These are phyloP conservation scores for Toxicodendron radicans DNA, from an alignment of 345 rosid species.

Conservation along the genomic window DNA sequence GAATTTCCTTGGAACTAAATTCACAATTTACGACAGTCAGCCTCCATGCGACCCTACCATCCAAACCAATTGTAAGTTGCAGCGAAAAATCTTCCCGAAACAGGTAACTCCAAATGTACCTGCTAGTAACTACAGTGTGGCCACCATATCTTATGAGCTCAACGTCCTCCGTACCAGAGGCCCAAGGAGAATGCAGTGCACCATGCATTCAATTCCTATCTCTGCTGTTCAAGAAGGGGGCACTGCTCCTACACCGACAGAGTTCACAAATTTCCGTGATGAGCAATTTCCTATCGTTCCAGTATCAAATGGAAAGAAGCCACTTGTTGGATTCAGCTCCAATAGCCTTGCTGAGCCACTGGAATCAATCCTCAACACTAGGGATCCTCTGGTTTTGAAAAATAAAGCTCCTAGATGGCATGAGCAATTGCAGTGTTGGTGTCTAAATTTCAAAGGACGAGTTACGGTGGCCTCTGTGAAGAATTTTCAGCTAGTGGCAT, in stretches of 20 bases:
- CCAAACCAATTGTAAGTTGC: slow-evolving; percentile 30
- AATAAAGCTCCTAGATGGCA: slow-evolving; percentile 98
- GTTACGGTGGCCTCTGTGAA: slow-evolving; percentile 93
- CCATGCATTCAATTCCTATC: slow-evolving; percentile 58
- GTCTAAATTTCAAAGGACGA: slow-evolving; percentile 87
- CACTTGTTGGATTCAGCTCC: slow-evolving; percentile 36
- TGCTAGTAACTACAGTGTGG: slow-evolving; percentile 42
- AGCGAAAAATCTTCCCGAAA: slow-evolving; percentile 36
- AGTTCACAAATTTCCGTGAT: slow-evolving; percentile 30
- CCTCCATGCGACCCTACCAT: slow-evolving; percentile 41
- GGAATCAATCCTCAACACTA: slow-evolving; percentile 13
- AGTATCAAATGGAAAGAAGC: slow-evolving; percentile 41
- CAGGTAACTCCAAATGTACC: slow-evolving; percentile 47
- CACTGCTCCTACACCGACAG: slow-evolving; percentile 50
- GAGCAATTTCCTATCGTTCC: slow-evolving; percentile 22
- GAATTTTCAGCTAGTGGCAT: slow-evolving; percentile 88
- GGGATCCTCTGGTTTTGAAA: slow-evolving; percentile 61
- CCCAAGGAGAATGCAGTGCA: slow-evolving; percentile 89
- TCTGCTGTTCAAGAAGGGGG: slow-evolving; percentile 73
- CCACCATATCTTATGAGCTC: slow-evolving; percentile 69
- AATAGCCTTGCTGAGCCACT: slow-evolving; percentile 30
- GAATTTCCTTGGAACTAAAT: slow-evolving; percentile 89
- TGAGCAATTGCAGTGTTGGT: slow-evolving; percentile 94
- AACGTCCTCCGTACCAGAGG: slow-evolving; percentile 86
- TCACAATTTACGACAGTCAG: slow-evolving; percentile 66